Conservation (phyloP, 805 yeast species). For the Tetrapisispora iriomotensis region DNA sequence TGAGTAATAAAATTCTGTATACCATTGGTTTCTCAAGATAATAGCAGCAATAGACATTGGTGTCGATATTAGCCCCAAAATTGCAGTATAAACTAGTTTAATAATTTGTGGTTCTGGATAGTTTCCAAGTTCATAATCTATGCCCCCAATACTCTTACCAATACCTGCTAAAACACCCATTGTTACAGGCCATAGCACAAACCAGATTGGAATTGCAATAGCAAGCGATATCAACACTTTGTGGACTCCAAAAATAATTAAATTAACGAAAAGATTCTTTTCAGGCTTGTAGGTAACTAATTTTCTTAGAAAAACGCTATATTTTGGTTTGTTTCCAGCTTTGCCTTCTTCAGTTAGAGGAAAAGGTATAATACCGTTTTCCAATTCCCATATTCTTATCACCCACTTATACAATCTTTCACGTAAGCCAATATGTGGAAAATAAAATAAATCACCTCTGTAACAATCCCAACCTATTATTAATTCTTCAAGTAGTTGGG, state of each 20-base stretch:
- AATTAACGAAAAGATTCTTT: slow-evolving; percentile 7
- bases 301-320: not conserved
- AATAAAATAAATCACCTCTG: not conserved
- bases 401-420: not conserved
- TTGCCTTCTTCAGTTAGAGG: not conserved
- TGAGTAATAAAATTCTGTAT: not conserved
- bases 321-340: not conserved
- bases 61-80: slow-evolving; percentile 12
- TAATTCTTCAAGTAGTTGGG: slow-evolving; percentile 17
- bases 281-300: slow-evolving; percentile 7
- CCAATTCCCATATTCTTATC: not conserved
- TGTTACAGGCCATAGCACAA: slow-evolving; percentile 18
- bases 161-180: slow-evolving; percentile 21
- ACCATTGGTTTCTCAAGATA: slow-evolving; percentile 11
- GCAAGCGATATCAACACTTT: slow-evolving; percentile 11
- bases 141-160: slow-evolving; percentile 10
- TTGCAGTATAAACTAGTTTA: slow-evolving; percentile 14
- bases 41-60: slow-evolving; percentile 13
- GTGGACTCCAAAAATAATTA: slow-evolving; percentile 10
- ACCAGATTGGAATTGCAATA: slow-evolving; percentile 10
- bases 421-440: not conserved
- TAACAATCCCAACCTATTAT: slow-evolving; percentile 16
- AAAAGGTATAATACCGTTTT: not conserved
- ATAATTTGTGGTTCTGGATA: slow-evolving; percentile 18
- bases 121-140: slow-evolving; percentile 13